Conservation (phyloP, 1,139 yeast species). For the Kodamaea sp. region DNA sequence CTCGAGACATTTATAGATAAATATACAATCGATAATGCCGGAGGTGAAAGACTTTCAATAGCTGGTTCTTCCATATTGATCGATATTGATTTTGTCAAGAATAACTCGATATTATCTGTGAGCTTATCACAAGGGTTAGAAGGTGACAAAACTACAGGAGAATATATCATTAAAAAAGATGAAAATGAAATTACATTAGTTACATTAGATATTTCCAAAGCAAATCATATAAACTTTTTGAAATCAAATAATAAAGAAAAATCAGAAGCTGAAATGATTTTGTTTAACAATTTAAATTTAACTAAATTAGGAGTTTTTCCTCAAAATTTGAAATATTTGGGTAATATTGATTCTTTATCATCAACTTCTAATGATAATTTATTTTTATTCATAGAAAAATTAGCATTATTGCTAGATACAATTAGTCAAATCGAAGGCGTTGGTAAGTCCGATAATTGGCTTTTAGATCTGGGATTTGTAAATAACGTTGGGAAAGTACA, state of each 20-base stretch:
- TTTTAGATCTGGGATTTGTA: constrained; percentile 20
- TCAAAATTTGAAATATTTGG: constrained; percentile 33
- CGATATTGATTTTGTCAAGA: constrained; percentile 39
- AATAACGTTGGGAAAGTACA: constrained; percentile 28
- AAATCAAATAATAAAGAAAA: constrained; percentile 3
- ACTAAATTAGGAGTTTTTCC: constrained; percentile 32
- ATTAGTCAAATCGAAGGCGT: constrained; percentile 22
- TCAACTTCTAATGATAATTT: constrained; percentile 28
- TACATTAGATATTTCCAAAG: constrained; percentile 3
- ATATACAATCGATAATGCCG: constrained; percentile 19
- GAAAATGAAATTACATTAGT: constrained; percentile 3
- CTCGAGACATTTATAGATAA: constrained; percentile 44
- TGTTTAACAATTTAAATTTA: constrained; percentile 25
- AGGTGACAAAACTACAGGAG: constrained; percentile 2
- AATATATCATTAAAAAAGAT: constrained; percentile 2
- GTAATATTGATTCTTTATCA: constrained; percentile 35
- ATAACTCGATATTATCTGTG: constrained; percentile 25
- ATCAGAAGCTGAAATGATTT: constrained; percentile 26
- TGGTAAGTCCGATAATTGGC: constrained; percentile 16
- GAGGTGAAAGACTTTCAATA: constrained; percentile 34
- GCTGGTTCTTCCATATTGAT: constrained; percentile 43
- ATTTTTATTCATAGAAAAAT: constrained; percentile 29
- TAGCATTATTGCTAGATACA: constrained; percentile 28
- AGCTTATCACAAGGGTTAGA: constrained; percentile 36
- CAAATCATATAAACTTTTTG: constrained; percentile 4